Base-by-base conservation (phyloP, 352 stramenopile genomes). In the Albugo laibachii region DNA sequence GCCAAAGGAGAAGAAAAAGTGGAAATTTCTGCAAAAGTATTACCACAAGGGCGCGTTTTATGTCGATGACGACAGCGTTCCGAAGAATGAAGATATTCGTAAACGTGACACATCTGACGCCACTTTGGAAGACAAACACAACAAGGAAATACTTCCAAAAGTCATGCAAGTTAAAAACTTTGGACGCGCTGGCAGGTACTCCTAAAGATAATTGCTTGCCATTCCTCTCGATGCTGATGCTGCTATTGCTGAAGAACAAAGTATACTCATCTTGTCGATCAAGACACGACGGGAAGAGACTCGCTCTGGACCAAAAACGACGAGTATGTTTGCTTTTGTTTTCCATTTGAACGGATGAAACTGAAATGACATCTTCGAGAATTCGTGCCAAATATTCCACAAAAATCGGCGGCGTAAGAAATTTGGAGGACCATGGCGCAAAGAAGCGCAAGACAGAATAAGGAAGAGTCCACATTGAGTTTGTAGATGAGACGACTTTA, bases 121-220 rank as follows among this genome's bases (percentile, higher is more conserved):
- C 11, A 97, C 87, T 12, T 65, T 93, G 11, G 82, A 94, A 45
- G 88, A 97, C 62, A 96, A 92, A 20, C 84, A 95, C 59, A 88
- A 97, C 67, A 94, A 87, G 53, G 76, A 91, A 53, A 67, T 88
- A 54, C 69, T 99, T 52, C 93, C 93, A 0, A 65, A 88, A 34
- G 81, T 98, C 47, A 97, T 98, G 85, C 91, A 98, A 54, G 92
- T 98, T 40, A 97, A 97, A 58, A 97, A 98, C 51, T 99, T 99
- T 69, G 95, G 95, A 14, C 85, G 91, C 46, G 72, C 83, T 37
- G 87, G 93, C 56, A 84, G 95, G 76, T 88, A 76, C 45, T 61
- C 48, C 27, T 52, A 13, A 11, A 36, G 46, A 12, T n/a, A 10
- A 34, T 45, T n/a, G 10, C n/a, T 14, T 42, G 24, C 36, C 16